Evolutionary conservation across 164 flowering plant genomes (phyloP).

Genomic region (Chloranthus sessilifolius): DNA sequence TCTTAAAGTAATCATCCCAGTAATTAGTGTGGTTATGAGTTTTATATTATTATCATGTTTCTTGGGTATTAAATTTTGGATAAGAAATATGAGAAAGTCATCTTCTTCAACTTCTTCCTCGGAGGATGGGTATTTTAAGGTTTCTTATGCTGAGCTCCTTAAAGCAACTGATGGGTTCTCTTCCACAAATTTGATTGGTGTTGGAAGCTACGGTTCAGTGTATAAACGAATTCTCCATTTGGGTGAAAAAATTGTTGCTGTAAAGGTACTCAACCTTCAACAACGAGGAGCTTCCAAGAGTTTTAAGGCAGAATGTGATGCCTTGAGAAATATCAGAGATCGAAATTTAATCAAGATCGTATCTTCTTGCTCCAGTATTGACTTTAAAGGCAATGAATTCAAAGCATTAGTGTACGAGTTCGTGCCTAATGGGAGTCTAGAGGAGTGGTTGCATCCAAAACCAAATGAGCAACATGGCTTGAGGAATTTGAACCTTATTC

Average conservation of each 20-base stretch:
- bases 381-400: constrained; percentile 26
- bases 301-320: constrained; percentile 29
- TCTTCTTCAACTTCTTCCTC: neutral
- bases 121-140: neutral
- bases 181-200: constrained; percentile 23
- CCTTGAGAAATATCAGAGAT: constrained; percentile 22
- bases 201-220: constrained; percentile 32
- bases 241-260: constrained; percentile 17
- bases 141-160: constrained; percentile 19
- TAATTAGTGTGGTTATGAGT: neutral
- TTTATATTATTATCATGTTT: neutral
- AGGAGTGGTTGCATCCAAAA: constrained; percentile 27
- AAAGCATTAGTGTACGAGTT: constrained; percentile 28
- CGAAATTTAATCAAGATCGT: constrained; percentile 31
- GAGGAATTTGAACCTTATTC: constrained; percentile 14
- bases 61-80: neutral
- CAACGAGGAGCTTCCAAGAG: constrained; percentile 23
- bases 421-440: constrained; percentile 33
- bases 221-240: constrained; percentile 21
- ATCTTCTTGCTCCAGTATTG: constrained; percentile 24
- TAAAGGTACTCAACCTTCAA: constrained; percentile 31
- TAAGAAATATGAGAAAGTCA: neutral
- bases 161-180: constrained; percentile 26
- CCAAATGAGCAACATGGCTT: neutral
- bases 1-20: neutral